Evolutionary conservation across 768 basidiomycete genomes (phyloP).

Genomic region (Kwoniella sp.): DNA sequence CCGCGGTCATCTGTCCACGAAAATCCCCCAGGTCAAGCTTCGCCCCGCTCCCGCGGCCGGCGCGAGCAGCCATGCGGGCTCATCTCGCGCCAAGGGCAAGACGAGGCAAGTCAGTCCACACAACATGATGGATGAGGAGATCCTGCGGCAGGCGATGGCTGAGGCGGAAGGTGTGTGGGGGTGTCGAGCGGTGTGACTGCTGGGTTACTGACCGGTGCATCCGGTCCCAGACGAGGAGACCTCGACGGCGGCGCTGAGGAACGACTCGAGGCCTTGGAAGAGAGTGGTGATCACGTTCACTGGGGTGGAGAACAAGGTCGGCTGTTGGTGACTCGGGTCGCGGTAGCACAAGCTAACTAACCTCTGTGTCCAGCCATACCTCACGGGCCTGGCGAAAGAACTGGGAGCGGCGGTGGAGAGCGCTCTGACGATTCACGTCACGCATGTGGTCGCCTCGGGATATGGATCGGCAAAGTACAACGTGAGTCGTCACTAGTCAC

Average conservation of each 20-base stretch:
- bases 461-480: slow-evolving; percentile 80
- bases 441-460: slow-evolving; percentile 76
- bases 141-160: slow-evolving; percentile 25
- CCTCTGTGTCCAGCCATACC: slow-evolving; percentile 56
- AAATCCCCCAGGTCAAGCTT: slow-evolving; percentile 51
- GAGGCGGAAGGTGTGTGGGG: slow-evolving; percentile 29
- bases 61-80: background rate
- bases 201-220: background rate
- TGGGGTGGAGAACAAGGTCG: slow-evolving; percentile 40
- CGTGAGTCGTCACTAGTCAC: slow-evolving; percentile 53
- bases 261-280: slow-evolving; percentile 28
- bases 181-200: background rate
- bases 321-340: background rate
- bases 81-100: background rate
- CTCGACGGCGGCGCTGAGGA: slow-evolving; percentile 23
- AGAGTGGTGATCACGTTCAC: slow-evolving; percentile 35
- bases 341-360: too few relatives aligned
- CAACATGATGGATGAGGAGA: slow-evolving; percentile 40
- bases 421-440: slow-evolving; percentile 79
- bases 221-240: slow-evolving; percentile 25
- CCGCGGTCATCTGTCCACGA: slow-evolving; percentile 48
- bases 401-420: slow-evolving; percentile 68
- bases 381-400: slow-evolving; percentile 73
- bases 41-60: slow-evolving; percentile 41
- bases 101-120: slow-evolving; percentile 19